Conservation (phyloP, 1,284 basidiomycete genomes). For the Ceratobasidium sp. region DNA sequence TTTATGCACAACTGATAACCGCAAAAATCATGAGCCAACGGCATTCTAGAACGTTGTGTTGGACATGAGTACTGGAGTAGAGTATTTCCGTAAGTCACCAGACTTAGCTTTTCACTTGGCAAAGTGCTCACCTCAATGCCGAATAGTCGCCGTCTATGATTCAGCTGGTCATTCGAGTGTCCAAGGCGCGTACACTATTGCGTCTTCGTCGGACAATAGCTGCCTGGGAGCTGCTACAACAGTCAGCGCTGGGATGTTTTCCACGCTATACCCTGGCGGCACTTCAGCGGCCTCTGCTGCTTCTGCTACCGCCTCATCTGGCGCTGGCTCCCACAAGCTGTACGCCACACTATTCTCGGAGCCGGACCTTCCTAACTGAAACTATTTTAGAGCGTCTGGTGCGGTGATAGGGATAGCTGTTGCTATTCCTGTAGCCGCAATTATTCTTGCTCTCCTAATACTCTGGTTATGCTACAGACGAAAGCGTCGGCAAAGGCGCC, state of each 20-base stretch:
- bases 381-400: conserved; percentile 1
- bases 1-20: background rate
- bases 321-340: background rate
- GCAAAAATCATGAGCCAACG: background rate
- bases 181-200: conserved; percentile 10
- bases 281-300: background rate
- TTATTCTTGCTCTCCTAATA: conserved; percentile 4
- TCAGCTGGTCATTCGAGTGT: conserved; percentile 28
- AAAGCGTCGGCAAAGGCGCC: conserved; percentile 1
- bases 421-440: background rate
- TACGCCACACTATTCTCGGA: background rate
- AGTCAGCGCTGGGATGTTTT: conserved; percentile 29
- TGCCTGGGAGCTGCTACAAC: conserved; percentile 34
- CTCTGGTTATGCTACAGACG: conserved; percentile 39
- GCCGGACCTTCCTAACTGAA: background rate
- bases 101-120: background rate
- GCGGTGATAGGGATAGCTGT: conserved; percentile 31
- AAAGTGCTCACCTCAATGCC: background rate
- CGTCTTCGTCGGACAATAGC: conserved; percentile 24
- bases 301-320: background rate
- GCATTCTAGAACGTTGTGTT: background rate
- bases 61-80: conserved; percentile 24
- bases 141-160: conserved; percentile 26
- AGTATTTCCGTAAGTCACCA: conserved; percentile 23
- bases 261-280: conserved; percentile 35